A percentile compares a stretch with the other conserved stretches of the same genome.
Conservation (phyloP, 139 green algal genomes). For the Chlamydomonas sp. region DNA sequence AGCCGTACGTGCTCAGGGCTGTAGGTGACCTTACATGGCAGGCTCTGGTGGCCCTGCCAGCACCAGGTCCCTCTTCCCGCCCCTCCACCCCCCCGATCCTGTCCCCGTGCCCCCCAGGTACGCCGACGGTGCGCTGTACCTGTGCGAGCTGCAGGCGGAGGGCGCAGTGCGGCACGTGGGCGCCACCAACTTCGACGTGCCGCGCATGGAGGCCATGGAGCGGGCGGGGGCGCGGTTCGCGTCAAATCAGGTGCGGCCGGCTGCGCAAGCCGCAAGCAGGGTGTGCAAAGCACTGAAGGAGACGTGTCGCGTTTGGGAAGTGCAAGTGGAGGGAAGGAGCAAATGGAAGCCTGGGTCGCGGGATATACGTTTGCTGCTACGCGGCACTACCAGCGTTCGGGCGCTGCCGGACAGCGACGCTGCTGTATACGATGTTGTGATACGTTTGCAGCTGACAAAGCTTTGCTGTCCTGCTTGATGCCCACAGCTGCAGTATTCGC, state of each 20-base stretch:
- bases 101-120: slow-evolving; percentile 51
- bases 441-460: background rate
- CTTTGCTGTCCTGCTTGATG: background rate
- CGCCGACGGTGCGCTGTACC: slow-evolving; percentile 69
- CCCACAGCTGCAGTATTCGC: slow-evolving; percentile 86
- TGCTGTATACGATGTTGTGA: background rate
- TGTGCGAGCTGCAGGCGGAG: slow-evolving; percentile 63
- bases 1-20: too few species aligned
- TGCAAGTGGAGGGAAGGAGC: too few species aligned
- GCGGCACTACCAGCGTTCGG: too few species aligned
- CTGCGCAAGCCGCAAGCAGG: background rate
- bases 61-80: background rate
- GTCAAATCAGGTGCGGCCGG: slow-evolving; percentile 68
- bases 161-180: slow-evolving; percentile 76
- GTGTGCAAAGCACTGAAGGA: too few species aligned
- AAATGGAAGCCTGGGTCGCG: too few species aligned
- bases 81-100: background rate
- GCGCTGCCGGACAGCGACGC: too few species aligned
- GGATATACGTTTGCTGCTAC: too few species aligned
- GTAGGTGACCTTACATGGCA: too few species aligned
- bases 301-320: too few species aligned
- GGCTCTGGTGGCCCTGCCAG: background rate
- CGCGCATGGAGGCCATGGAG: slow-evolving; percentile 73
- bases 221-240: slow-evolving; percentile 73
- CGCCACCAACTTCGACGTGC: slow-evolving; percentile 91